Base-by-base conservation (phyloP, 352 stramenopile genomes). In the Globisporangium heterothallicum region DNA sequence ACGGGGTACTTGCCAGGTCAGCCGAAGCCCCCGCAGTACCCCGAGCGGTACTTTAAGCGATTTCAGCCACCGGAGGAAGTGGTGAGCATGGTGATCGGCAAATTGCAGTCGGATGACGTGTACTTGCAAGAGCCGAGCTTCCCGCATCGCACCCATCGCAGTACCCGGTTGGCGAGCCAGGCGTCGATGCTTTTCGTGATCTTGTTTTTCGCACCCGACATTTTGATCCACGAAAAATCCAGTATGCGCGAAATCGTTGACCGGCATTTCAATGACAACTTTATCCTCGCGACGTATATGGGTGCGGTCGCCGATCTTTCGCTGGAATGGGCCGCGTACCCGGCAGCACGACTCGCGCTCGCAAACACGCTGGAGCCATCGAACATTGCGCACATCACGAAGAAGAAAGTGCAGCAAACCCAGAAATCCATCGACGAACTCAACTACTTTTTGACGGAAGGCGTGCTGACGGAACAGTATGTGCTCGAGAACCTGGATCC, bases 221-320 rank as follows among this genome's bases (percentile, higher is more conserved):
- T 96, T 52, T 51, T 98, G 16, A 95, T 95, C 54, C 83, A 95
- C 53, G 89, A 97, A 29, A 86, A 92, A 42, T 74, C 83, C 38
- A 96, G 72, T 48, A 95, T 98, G 85, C 85, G 94, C 38, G 91
- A 97, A 66, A 96, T 98, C 51, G 92, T 97, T 4, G 94, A 98
- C 68, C 88, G 89, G 21, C 92, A 96, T 61, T 98, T 98, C 60
- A 94, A 95, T 58, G 94, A 98, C 69, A 98, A 98, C 74, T 98
- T 96, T 57, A 95, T 98, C 48, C 66, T 98, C 43, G 84, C 88
- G 32, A 96, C 83, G n/a, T 97, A 97, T 66, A 97, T 97, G 90
- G 94, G 94, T 22, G 75, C 92, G 13, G 84, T 97, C 18, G 89
- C 94, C 0, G 93, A 98, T 64, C 63, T 98, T 10, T 93, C 77